Percentiles rank a stretch among this genome's conserved stretches.
Evolutionary conservation across 257 asterid species (phyloP).

Genomic region (Solanum gracilifrons): DNA sequence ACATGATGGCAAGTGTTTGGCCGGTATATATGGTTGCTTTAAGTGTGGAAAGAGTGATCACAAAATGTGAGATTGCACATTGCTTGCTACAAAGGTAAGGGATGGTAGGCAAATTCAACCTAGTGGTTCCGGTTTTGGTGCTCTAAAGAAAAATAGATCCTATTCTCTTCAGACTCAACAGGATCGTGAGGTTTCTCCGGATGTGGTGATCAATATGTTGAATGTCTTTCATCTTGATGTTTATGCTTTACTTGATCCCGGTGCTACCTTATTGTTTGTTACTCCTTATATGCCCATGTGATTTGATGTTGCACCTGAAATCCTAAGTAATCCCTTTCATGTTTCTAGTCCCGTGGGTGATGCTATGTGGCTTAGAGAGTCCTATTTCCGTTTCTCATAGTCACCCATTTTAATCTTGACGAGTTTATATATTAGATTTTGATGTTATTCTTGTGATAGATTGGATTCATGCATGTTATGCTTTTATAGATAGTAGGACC

Average conservation of each 20-base stretch:
- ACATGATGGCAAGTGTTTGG: background rate
- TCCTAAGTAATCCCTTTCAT: background rate
- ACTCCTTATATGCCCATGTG: background rate
- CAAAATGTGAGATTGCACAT: background rate
- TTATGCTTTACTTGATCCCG: background rate
- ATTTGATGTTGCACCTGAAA: background rate
- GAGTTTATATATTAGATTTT: too few species aligned
- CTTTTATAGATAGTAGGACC: background rate
- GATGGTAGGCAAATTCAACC: background rate
- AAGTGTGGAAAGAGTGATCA: background rate
- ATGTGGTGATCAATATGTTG: background rate
- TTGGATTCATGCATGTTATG: background rate
- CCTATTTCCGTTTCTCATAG: background rate
- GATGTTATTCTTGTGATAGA: background rate
- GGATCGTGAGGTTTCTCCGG: background rate
- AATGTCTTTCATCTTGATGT: background rate
- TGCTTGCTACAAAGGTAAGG: background rate
- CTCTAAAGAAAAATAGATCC: background rate
- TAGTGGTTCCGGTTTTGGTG: too few species aligned
- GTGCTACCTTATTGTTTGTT: background rate
- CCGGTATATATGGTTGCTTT: background rate
- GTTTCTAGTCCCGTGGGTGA: background rate
- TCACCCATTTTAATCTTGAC: background rate
- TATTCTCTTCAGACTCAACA: too few species aligned
- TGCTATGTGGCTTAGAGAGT: background rate